Conservation (phyloP, 352 stramenopile genomes). For the Globisporangium radiosum region DNA sequence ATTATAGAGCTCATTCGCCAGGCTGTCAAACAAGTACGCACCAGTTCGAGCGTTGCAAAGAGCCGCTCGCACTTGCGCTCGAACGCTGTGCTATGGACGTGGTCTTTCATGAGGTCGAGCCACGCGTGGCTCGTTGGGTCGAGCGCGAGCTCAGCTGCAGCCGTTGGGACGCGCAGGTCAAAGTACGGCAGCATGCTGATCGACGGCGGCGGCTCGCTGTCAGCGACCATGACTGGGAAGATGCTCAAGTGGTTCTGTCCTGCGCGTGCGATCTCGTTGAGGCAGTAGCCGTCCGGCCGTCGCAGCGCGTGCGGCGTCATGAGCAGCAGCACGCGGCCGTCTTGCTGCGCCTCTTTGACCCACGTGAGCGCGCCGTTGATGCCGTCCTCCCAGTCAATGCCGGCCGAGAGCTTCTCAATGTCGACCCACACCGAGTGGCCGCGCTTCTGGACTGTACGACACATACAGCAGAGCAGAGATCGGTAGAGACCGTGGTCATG, state of each 20-base stretch:
- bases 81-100: constrained; percentile 31
- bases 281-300: constrained; percentile 65
- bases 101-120: constrained; percentile 28
- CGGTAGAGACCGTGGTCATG: not conserved
- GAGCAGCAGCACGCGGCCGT: constrained; percentile 66
- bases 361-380: constrained; percentile 57
- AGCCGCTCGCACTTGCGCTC: constrained; percentile 43
- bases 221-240: constrained; percentile 61
- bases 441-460: constrained; percentile 42
- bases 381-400: constrained; percentile 72
- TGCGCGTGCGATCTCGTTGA: constrained; percentile 72
- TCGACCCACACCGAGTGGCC: constrained; percentile 71
- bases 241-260: constrained; percentile 53
- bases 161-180: constrained; percentile 49
- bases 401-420: constrained; percentile 56
- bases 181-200: constrained; percentile 74
- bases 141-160: constrained; percentile 17
- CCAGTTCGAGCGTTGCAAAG: constrained; percentile 57
- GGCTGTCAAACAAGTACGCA: constrained; percentile 9
- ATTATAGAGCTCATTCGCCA: not conserved
- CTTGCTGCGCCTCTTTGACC: constrained; percentile 61
- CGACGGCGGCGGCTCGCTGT: constrained; percentile 57
- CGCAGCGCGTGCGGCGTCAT: constrained; percentile 76
- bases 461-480: constrained; percentile 5
- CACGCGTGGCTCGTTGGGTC: constrained; percentile 32